Percentiles rank a stretch among this genome's conserved stretches.
phyloP scores from a whole-genome alignment of 73 alveolate species.

The Loxodes magnus region DNA sequence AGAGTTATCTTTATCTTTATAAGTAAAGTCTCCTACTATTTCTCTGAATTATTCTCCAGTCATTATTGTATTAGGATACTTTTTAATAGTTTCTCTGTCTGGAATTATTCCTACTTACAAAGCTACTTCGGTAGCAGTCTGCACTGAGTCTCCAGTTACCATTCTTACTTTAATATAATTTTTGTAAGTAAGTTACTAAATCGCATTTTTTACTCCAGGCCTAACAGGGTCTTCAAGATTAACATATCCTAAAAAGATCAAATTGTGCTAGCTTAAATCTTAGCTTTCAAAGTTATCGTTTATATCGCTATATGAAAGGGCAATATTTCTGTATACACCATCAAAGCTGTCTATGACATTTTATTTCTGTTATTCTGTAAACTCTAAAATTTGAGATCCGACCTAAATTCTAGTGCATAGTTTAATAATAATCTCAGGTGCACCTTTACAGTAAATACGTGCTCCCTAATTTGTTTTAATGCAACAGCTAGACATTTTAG shows the following conservation, averaged over 20 bases:
- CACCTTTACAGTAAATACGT: conserved; percentile 71
- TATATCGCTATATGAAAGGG: too few relatives aligned
- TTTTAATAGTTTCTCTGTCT: not conserved
- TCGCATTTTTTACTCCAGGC: conserved; percentile 70
- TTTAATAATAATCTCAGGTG: conserved; percentile 65
- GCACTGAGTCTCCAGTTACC: conserved; percentile 93
- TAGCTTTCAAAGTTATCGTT: too few relatives aligned
- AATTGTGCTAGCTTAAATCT: conserved; percentile 25
- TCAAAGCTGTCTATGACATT: conserved; percentile 40
- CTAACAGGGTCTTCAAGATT: conserved; percentile 82
- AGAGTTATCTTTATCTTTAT: not conserved
- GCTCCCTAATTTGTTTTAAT: conserved; percentile 49
- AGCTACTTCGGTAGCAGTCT: conserved; percentile 88
- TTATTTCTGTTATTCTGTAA: conserved; percentile 22
- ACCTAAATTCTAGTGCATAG: conserved; percentile 46
- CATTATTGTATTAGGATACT: conserved; percentile 11
- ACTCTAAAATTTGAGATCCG: conserved; percentile 24
- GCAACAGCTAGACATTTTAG: too few relatives aligned
- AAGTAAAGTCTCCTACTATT: conserved; percentile 25
- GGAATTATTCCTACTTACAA: conserved; percentile 56
- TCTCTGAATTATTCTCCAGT: conserved; percentile 39
- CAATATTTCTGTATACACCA: conserved; percentile 41
- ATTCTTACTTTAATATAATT: conserved; percentile 84
- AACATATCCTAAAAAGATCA: conserved; percentile 43
- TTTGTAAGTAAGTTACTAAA: conserved; percentile 50